Base-by-base conservation (phyloP, 129 eudicot species). In the Tanacetum coccineum region DNA sequence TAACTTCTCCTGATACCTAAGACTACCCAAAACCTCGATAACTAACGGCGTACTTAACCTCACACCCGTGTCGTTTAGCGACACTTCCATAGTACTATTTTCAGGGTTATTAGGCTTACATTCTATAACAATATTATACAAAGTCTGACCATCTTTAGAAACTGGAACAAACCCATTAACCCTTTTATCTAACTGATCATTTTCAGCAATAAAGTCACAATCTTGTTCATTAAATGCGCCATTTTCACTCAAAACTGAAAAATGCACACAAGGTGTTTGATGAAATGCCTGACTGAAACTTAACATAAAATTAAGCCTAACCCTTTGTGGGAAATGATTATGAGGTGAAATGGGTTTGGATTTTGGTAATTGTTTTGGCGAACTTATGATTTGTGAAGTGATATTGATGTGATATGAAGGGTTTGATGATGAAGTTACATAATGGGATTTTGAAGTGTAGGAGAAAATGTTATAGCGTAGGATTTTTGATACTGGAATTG, bases 1-100 rank as follows among this genome's bases (percentile, higher is more conserved):
- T 19, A 84, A 25, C 72, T 82, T 88, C 63, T 92, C 98, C 68
- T 86, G 86, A 56, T 53, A 88, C 56, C 79, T 84, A 66, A 92
- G 85, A 80, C 80, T 84, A 3, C 63, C 58, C 30, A 92, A 74
- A 53, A 84, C 84, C 83, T 84, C 87, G 3, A 82, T 66, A 14
- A 86, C 92, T 69, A 88, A 82, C 0, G 87, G 82, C 13, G 87
- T 86, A 8, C 92, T 81, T 69, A 92, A 56, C 59, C 62, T 50
- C 50, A 82, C 46, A 20, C 86, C 78, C n/a, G 70, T 49, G 64
- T 71, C 74, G 13, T 74, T 84, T 47, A 92, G 88, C 25, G 74
- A 71, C 22, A 44, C 44, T 85, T 86, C 98, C 87, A 92, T 72
- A 69, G 75, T 45, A 71, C 70, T 60, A 59, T 57, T 57, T 59